Base-by-base conservation (phyloP, 2,329 filamentous ascomycete species). In the Whalleya microplaca region DNA sequence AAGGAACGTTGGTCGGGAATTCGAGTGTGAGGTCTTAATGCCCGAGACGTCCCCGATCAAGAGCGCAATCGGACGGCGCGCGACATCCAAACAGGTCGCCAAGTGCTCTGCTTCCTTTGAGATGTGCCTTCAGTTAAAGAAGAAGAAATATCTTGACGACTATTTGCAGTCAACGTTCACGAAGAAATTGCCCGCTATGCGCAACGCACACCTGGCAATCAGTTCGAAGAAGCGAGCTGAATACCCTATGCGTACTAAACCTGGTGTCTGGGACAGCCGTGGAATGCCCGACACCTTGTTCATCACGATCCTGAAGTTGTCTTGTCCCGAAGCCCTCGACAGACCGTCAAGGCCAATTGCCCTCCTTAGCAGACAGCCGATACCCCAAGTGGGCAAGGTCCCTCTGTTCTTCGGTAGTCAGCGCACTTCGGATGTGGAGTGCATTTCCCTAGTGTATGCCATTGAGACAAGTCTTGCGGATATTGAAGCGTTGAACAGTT, bases 61-160 rank as follows among this genome's bases (percentile, higher is more conserved):
- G 53, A 86, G 84, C 27, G 80, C 84, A 4, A 78, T 80, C 12
- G 94, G 95, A 4, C 78, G 76, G 7, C 75, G 84, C 0, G 84
- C 88, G 53, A 71, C 78, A 7, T 90, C 82, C 55, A 98, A 96
- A 72, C 80, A 86, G 27, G 75, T 89, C 18, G 94, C 95, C 3
- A 96, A 95, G 72, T 91, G 91, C 62, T 91, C 93, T 0, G 94
- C 93, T 2, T 94, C 95, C 0, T 98, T 94, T 70, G 85, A 92
- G 67, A 85, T 89, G 48, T 97, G 93, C 67, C 71, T 92, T 1
- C 71, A 85, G 59, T 79, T 99, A 16, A 79, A 88, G 46, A 79
- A 84, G 56, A 81, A 82, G 51, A 83, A 83, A 2, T 85, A 88
- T 57, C 78, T 99, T 4, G 85, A 97, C 68, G 81, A 86, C 0